Conservation (phyloP, 805 yeast species). For the Pichia heedii region DNA sequence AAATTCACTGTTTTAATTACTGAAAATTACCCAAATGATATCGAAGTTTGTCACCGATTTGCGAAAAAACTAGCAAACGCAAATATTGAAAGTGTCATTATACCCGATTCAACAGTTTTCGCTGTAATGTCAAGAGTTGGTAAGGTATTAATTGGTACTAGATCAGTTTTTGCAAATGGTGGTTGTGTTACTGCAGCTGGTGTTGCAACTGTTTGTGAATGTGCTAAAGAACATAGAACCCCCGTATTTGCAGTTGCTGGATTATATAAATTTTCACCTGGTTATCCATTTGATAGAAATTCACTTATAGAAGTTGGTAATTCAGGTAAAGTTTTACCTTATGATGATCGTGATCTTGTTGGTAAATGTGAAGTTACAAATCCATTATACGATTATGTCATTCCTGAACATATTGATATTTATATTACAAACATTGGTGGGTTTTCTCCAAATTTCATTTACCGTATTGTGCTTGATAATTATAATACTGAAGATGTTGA, state of each 20-base stretch:
- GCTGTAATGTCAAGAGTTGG: constrained; percentile 98
- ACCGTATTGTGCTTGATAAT: constrained; percentile 90
- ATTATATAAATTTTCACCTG: constrained; percentile 82
- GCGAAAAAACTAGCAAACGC: constrained; percentile 75
- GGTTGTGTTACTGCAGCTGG: constrained; percentile 89
- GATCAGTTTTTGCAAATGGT: constrained; percentile 92
- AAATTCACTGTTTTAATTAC: constrained; percentile 87
- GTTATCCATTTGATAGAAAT: constrained; percentile 83
- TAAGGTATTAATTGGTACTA: constrained; percentile 87
- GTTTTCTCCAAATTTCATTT: constrained; percentile 90
- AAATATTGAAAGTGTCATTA: constrained; percentile 80
- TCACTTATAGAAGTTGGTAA: constrained; percentile 85
- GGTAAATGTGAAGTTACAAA: constrained; percentile 76
- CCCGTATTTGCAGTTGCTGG: constrained; percentile 97
- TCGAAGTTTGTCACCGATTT: constrained; percentile 65
- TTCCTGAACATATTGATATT: constrained; percentile 91
- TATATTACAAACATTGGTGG: constrained; percentile 95
- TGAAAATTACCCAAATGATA: constrained; percentile 85
- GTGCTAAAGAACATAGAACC: constrained; percentile 92
- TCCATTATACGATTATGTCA: constrained; percentile 83
- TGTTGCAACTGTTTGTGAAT: constrained; percentile 85
- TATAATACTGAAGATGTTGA: constrained; percentile 78
- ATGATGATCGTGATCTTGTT: constrained; percentile 58
- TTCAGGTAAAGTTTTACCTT: constrained; percentile 78
- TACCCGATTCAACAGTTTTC: constrained; percentile 87